Base-by-base conservation (phyloP, 179 eudicot species). In the Silene coronaria region DNA sequence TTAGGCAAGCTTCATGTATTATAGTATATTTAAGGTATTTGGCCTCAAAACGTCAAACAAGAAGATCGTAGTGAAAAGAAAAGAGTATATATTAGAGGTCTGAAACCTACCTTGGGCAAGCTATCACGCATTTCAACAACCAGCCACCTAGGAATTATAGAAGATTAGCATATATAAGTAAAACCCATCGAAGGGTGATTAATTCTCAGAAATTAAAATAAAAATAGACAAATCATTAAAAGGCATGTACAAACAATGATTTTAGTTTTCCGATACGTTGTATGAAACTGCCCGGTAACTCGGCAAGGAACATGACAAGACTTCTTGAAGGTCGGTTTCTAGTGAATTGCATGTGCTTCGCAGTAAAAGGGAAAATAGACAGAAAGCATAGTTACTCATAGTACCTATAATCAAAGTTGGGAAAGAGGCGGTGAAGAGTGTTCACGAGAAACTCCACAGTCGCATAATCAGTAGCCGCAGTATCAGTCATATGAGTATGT, bases 401-500 rank as follows among this genome's bases (percentile, higher is more conserved):
- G 24, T 77, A 95, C 99, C 99, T 96, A 83, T 96, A 96, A 87
- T 96, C 99, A 84, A 96, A 96, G 70, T 80, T 74, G 61, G 99
- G 99, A 75, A 96, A 91, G 23, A 90, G 73, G 68, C 88, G 80
- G 77, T 96, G 93, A 80, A 96, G 82, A 58, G 93, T 87, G 80
- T 91, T 89, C 71, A 93, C 97, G 78, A 93, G 77, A 69, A 96
- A 82, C 80, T 90, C 93, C 81, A 96, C 99, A 64, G 99, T 96
- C 27, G 97, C 99, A 85, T 87, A 84, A 86, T 96, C 99, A 70
- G 97, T 96, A 76, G 93, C 96, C 22, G 99, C 99, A 76, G 98
- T 93, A 82, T 96, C 97, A 23, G 98, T 96, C 99, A 96, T 87
- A 87, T 96, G 99, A 82, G 97, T 79, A 71, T 96, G 99, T 77